Percentiles rank a stretch among this genome's conserved stretches.
Evolutionary conservation across 192 early-diverging fungal genomes (phyloP).

Genomic region (Backusella macrospora): DNA sequence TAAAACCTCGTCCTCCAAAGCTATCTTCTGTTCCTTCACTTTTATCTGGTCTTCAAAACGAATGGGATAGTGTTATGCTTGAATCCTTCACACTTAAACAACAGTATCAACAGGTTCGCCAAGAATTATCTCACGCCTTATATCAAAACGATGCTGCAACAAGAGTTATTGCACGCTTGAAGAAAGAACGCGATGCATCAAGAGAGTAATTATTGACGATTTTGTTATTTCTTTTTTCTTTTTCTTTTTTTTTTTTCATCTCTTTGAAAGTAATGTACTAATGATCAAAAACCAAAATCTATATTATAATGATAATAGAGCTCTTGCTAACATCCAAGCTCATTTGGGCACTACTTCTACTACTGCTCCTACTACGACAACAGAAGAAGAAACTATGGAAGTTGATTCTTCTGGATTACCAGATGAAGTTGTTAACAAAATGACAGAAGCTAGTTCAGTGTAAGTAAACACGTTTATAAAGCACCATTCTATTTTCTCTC

Average conservation of each 20-base stretch:
- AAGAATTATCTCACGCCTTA: slow-evolving; percentile 91
- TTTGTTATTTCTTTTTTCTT: neutral
- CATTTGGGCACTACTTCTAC: slow-evolving; percentile 54
- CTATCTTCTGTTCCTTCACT: slow-evolving; percentile 91
- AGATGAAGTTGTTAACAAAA: slow-evolving; percentile 50
- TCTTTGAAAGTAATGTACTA: too few species aligned
- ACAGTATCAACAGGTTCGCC: slow-evolving; percentile 87
- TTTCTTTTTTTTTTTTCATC: neutral
- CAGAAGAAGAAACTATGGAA: slow-evolving; percentile 52
- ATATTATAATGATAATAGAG: slow-evolving; percentile 32
- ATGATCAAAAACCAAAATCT: too few species aligned
- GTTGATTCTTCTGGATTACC: slow-evolving; percentile 50
- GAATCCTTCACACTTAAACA: slow-evolving; percentile 93
- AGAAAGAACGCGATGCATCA: slow-evolving; percentile 91
- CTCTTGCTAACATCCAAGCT: slow-evolving; percentile 60
- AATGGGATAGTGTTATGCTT: slow-evolving; percentile 96
- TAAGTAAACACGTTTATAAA: slow-evolving; percentile 31
- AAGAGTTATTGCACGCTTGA: slow-evolving; percentile 89
- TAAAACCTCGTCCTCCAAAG: slow-evolving; percentile 87
- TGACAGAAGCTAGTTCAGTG: slow-evolving; percentile 53
- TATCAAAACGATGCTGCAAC: slow-evolving; percentile 97
- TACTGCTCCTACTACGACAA: slow-evolving; percentile 19
- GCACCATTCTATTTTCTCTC: slow-evolving; percentile 3
- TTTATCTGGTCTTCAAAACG: slow-evolving; percentile 87
- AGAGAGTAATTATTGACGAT: slow-evolving; percentile 51